Base-by-base conservation (phyloP, 768 basidiomycete genomes). In the Neoboletus magnificus region DNA sequence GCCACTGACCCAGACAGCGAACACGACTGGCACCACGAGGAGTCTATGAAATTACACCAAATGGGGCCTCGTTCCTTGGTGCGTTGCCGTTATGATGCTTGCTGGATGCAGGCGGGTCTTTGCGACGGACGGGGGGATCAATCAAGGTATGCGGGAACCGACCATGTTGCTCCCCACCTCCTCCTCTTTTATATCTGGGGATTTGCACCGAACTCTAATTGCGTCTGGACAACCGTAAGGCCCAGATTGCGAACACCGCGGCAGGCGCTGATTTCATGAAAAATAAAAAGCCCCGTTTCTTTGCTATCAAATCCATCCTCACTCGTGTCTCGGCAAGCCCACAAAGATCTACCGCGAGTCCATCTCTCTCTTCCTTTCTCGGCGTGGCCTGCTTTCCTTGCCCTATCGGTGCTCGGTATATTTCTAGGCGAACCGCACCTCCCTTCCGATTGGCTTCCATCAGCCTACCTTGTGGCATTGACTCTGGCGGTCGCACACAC, bases 371-470 rank as follows among this genome's bases (percentile, higher is more conserved):
- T 70, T 41, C 64, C 66, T 71, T 72, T 73, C 69, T 68, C 61
- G 67, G 71, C 56, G 62, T 50, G 54, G 42, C 58, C 59, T 60
- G 59, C 55, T 67, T 71, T 65, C 65, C 59, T 68, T 63, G 64
- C 50, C 74, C 73, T 75, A 74, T 77, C 77, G 71, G 74, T 73
- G 52, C 61, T 64, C 64, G 69, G 68, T 65, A 63, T 73, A 73
- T 74, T 70, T 71, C 67, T 66, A 72, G 64, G 67, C 61, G 58
- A 61, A 73, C 77, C 80, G 77, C 72, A 71, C 81, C 71, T 59
- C 62, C 59, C 59, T 67, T 74, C 82, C 80, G 80, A 82, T 82
- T 82, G 77, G 78, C 57, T 61, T 63, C 57, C 57, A 49, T 64
- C 62, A 59, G 52, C 53, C n/a, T 49, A 67, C 74, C 76, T 74